These are phyloP conservation scores for Niebla homalea DNA, from an alignment of 495 filamentous ascomycete species.

Conservation along the genomic window DNA sequence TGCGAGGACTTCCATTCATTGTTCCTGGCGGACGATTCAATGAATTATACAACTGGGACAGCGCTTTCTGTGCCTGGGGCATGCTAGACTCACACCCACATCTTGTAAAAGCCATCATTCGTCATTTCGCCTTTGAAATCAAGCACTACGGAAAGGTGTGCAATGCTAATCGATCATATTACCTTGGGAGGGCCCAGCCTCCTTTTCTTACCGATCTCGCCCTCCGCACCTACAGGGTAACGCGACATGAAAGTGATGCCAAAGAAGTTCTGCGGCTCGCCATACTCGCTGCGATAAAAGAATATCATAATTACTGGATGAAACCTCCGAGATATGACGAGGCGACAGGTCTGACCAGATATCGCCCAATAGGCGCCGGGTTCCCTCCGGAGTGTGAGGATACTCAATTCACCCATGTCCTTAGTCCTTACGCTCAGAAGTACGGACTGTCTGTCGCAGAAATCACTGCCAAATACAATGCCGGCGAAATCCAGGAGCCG, in stretches of 20 bases:
- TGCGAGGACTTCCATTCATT: conserved; percentile 80
- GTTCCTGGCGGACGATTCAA: conserved; percentile 96
- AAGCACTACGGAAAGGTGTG: conserved; percentile 96
- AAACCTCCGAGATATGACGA: conserved; percentile 65
- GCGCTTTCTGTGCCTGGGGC: conserved; percentile 89
- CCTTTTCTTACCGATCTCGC: conserved; percentile 98
- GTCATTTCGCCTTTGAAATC: conserved; percentile 95
- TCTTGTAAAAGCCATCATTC: conserved; percentile 82
- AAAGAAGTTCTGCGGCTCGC: conserved; percentile 64
- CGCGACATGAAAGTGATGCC: conserved; percentile 63
- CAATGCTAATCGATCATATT: conserved; percentile 93
- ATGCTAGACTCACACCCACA: conserved; percentile 71
- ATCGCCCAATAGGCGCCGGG: conserved; percentile 67
- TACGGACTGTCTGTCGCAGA: conserved; percentile 65
- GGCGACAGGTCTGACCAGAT: conserved; percentile 72
- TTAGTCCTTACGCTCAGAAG: conserved; percentile 77
- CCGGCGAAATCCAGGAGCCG: conserved; percentile 62
- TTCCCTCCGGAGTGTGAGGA: conserved; percentile 92
- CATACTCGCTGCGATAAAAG: conserved; percentile 86
- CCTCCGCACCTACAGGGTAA: conserved; percentile 73
- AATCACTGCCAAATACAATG: conserved; percentile 79
- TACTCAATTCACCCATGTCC: conserved; percentile 72
- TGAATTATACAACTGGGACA: conserved; percentile 95
- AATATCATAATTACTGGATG: conserved; percentile 89
- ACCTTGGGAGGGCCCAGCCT: conserved; percentile 82